A percentile compares a stretch with the other conserved stretches of the same genome.
Conservation (phyloP, 2,329 filamentous ascomycete species). For the Alternaria brassicae region DNA sequence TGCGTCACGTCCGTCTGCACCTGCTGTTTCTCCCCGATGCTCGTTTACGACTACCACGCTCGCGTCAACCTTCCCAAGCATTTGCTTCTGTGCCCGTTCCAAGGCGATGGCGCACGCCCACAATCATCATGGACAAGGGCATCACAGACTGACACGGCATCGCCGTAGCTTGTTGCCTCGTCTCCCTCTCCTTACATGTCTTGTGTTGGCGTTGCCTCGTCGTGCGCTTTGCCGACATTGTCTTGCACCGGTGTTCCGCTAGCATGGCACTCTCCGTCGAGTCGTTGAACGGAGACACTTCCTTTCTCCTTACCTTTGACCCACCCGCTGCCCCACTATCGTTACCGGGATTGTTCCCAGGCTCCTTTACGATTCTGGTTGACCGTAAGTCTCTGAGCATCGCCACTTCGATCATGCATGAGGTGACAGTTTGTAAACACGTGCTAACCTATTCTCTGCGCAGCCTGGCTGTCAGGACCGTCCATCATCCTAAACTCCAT, state of each 20-base stretch:
- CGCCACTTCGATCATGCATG: background rate
- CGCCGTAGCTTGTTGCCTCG: slow-evolving; percentile 2
- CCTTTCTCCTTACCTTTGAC: slow-evolving; percentile 69
- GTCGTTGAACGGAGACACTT: slow-evolving; percentile 69
- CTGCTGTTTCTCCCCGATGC: slow-evolving; percentile 2
- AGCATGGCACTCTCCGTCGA: slow-evolving; percentile 69
- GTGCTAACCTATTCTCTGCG: slow-evolving; percentile 6
- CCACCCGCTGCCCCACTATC: slow-evolving; percentile 57
- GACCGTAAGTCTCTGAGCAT: slow-evolving; percentile 57
- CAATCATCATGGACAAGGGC: slow-evolving; percentile 11
- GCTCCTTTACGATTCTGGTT: slow-evolving; percentile 70
- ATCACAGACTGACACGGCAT: slow-evolving; percentile 17
- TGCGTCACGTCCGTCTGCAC: slow-evolving; percentile 18
- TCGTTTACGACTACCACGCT: slow-evolving; percentile 16
- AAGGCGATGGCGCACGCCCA: slow-evolving; percentile 7
- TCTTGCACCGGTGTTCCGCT: background rate
- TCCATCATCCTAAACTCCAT: slow-evolving; percentile 67
- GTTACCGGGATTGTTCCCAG: slow-evolving; percentile 51
- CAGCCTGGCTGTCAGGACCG: slow-evolving; percentile 67
- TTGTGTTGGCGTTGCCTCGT: background rate
- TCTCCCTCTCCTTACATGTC: slow-evolving; percentile 8
- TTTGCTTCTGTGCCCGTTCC: slow-evolving; percentile 8
- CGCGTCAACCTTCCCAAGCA: slow-evolving; percentile 17
- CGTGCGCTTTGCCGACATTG: slow-evolving; percentile 7
- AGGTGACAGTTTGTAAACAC: background rate